Percentiles rank a stretch among this genome's conserved stretches.
phyloP scores from a whole-genome alignment of 2,329 filamentous ascomycete genomes.

The Colletotrichum sp. region DNA sequence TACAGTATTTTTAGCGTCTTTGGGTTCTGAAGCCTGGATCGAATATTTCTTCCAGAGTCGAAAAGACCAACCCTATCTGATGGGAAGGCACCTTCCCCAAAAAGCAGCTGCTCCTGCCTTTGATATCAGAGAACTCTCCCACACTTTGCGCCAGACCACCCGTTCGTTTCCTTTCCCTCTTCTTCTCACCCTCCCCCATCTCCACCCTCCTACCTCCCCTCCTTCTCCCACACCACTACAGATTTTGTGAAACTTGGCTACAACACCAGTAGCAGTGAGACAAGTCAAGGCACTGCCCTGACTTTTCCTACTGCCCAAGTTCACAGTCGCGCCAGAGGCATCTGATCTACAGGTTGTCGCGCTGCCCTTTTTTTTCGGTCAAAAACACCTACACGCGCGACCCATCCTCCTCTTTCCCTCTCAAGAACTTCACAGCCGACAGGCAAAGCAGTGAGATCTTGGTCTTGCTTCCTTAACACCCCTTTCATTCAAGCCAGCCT shows the following conservation, averaged over 20 bases:
- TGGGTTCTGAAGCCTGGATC: neutral
- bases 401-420: neutral
- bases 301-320: neutral
- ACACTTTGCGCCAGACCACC: neutral
- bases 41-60: neutral
- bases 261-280: neutral
- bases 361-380: neutral
- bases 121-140: neutral
- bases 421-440: neutral
- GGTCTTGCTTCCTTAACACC: neutral
- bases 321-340: neutral
- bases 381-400: neutral
- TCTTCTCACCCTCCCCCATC: neutral
- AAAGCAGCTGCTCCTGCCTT: neutral
- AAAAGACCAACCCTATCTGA: neutral
- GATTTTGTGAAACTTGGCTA: neutral
- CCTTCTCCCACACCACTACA: neutral
- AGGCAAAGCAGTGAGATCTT: neutral
- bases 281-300: neutral
- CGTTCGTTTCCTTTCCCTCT: neutral
- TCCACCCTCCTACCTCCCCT: neutral
- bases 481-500: neutral
- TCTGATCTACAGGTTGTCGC: neutral
- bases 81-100: neutral
- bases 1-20: neutral